phyloP scores from a whole-genome alignment of 2,329 filamentous ascomycete genomes.

The Alternaria tenuissima region DNA sequence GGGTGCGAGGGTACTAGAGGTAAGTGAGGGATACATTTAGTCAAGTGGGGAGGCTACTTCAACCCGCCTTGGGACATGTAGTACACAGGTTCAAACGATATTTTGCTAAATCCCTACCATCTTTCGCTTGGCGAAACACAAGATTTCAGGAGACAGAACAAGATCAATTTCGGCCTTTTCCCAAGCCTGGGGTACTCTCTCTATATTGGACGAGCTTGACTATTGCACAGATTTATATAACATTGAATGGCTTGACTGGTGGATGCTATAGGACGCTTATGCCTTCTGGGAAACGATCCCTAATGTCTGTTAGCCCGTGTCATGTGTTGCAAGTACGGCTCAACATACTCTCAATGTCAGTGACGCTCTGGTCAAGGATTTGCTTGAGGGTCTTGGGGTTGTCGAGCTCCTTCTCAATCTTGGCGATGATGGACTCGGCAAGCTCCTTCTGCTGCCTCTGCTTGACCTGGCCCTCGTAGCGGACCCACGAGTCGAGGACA shows the following conservation, averaged over 20 bases:
- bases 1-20: no score
- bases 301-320: conserved; percentile 32
- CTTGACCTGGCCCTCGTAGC: conserved; percentile 99
- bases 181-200: conserved; percentile 41
- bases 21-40: no score
- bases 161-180: conserved; percentile 36
- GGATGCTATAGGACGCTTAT: conserved; percentile 43
- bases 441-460: conserved; percentile 97
- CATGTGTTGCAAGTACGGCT: no score
- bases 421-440: conserved; percentile 89
- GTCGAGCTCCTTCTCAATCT: conserved; percentile 98
- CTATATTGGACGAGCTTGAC: conserved; percentile 49
- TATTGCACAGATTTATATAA: conserved; percentile 55
- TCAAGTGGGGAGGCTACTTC: no score
- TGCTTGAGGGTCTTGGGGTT: conserved; percentile 97
- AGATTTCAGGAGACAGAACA: conserved; percentile 20
- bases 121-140: background rate
- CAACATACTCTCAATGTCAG: conserved; percentile 90
- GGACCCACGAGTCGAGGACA: conserved; percentile 97
- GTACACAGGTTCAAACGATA: background rate
- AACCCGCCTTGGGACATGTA: background rate
- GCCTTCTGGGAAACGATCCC: conserved; percentile 52
- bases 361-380: conserved; percentile 95
- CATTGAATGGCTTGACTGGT: conserved; percentile 42
- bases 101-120: background rate